These are phyloP conservation scores for Podaxis sp. DNA, from an alignment of 768 basidiomycete genomes.

Conservation along the genomic window DNA sequence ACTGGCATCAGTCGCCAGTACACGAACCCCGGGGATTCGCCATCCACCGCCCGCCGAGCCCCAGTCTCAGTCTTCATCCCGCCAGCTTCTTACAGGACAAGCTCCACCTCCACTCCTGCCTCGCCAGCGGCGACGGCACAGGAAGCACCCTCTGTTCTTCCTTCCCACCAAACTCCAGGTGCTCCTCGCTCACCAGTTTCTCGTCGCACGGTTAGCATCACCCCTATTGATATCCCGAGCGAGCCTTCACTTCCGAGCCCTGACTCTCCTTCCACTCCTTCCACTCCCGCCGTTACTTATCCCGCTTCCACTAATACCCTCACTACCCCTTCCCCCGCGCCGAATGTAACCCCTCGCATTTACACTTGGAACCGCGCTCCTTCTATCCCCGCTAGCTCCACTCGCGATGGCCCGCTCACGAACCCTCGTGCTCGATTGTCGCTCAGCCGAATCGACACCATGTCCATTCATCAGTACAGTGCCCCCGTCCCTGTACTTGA, in stretches of 20 bases:
- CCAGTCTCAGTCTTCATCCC: constrained; percentile 20
- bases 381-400: constrained; percentile 32
- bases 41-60: not conserved
- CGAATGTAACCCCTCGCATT: constrained; percentile 53
- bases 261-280: constrained; percentile 25
- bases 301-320: constrained; percentile 23
- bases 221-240: constrained; percentile 32
- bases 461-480: constrained; percentile 4
- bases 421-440: constrained; percentile 61
- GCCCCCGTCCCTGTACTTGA: constrained; percentile 41
- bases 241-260: constrained; percentile 30
- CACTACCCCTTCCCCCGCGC: constrained; percentile 52
- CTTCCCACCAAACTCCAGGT: constrained; percentile 10
- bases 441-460: constrained; percentile 46
- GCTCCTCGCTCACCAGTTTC: constrained; percentile 23
- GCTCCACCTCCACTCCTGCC: constrained; percentile 24
- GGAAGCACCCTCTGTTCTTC: constrained; percentile 3
- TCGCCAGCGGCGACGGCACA: constrained; percentile 17
- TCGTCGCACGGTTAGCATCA: constrained; percentile 32
- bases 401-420: constrained; percentile 47
- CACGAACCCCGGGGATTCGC: constrained; percentile 14
- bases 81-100: constrained; percentile 17
- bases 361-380: constrained; percentile 48
- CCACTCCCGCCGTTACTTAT: constrained; percentile 24
- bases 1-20: constrained; percentile 3